A percentile compares a stretch with the other conserved stretches of the same genome.
phyloP scores from a whole-genome alignment of 192 early-diverging fungal genomes.

The Podila epigama region DNA sequence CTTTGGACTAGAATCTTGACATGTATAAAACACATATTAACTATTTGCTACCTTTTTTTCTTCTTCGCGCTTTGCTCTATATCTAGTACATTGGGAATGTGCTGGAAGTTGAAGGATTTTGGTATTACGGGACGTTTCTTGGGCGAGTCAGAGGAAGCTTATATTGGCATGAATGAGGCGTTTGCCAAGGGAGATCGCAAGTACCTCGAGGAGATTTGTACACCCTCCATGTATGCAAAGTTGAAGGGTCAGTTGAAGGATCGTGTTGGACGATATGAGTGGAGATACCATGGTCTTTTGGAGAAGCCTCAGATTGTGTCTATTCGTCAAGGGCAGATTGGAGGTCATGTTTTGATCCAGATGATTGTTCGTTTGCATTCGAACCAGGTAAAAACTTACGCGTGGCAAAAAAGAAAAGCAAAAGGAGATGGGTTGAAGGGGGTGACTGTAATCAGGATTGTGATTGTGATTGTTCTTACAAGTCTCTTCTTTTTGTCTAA shows the following conservation, averaged over 20 bases:
- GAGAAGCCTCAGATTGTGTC: constrained; percentile 65
- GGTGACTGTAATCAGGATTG: not conserved
- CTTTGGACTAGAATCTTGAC: no score
- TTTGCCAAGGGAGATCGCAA: constrained; percentile 70
- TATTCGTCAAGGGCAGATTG: constrained; percentile 59
- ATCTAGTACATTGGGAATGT: constrained; percentile 57
- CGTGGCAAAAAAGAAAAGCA: no score
- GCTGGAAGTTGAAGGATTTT: constrained; percentile 59
- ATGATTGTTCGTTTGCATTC: constrained; percentile 72
- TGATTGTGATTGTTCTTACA: not conserved
- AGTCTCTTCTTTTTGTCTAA: not conserved
- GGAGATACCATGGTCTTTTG: constrained; percentile 65
- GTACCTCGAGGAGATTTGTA: constrained; percentile 63
- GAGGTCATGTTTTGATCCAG: constrained; percentile 63
- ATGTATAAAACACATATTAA: no score
- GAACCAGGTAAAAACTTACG: constrained; percentile 58
- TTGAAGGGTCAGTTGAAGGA: constrained; percentile 69
- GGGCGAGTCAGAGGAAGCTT: constrained; percentile 63
- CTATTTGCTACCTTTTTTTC: no score
- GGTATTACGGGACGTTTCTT: constrained; percentile 67
- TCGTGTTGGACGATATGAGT: constrained; percentile 61
- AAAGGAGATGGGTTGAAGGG: no score
- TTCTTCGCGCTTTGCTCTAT: no score
- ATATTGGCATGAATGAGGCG: constrained; percentile 72
- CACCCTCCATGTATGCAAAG: constrained; percentile 65